These are phyloP conservation scores for Dissophora ornata DNA, from an alignment of 192 early-diverging fungal species.

Conservation along the genomic window DNA sequence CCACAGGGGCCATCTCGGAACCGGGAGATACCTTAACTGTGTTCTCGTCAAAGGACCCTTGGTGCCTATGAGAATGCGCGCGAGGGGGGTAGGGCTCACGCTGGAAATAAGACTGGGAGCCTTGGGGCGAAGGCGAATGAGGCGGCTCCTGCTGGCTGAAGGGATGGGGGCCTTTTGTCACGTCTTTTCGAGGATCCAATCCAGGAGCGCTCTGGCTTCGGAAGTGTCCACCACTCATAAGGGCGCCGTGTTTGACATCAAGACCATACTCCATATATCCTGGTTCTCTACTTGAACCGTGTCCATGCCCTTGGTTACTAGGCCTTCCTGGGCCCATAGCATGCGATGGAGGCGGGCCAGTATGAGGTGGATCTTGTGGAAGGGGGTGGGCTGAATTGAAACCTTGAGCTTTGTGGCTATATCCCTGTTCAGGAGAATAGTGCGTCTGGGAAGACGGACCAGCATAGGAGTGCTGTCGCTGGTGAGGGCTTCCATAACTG, in stretches of 20 bases:
- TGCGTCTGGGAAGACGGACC: conserved; percentile 23
- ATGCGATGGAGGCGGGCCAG: conserved; percentile 1
- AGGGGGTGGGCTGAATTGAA: conserved; percentile 14
- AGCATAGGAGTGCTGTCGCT: conserved; percentile 43
- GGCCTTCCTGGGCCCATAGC: conserved; percentile 4
- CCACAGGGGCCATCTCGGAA: background rate
- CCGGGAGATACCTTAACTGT: background rate
- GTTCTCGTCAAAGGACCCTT: conserved; percentile 25
- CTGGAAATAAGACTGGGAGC: conserved; percentile 10
- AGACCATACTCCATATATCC: conserved; percentile 22
- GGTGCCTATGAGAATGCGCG: conserved; percentile 8
- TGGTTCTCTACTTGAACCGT: conserved; percentile 4
- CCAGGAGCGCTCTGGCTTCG: conserved; percentile 54
- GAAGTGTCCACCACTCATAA: conserved; percentile 33
- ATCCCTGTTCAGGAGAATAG: conserved; percentile 23
- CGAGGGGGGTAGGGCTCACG: conserved; percentile 24
- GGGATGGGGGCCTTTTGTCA: conserved; percentile 22
- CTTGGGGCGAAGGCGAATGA: conserved; percentile 18
- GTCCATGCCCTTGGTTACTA: conserved; percentile 4
- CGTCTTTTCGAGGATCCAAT: conserved; percentile 33
- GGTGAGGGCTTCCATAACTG: conserved; percentile 24
- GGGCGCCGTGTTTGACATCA: conserved; percentile 25
- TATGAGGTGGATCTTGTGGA: conserved; percentile 8
- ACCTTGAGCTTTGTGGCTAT: conserved; percentile 24
- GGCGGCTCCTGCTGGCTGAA: conserved; percentile 27